Base-by-base conservation (phyloP, 2,329 filamentous ascomycete species). In the Sclerotinia subarctica region DNA sequence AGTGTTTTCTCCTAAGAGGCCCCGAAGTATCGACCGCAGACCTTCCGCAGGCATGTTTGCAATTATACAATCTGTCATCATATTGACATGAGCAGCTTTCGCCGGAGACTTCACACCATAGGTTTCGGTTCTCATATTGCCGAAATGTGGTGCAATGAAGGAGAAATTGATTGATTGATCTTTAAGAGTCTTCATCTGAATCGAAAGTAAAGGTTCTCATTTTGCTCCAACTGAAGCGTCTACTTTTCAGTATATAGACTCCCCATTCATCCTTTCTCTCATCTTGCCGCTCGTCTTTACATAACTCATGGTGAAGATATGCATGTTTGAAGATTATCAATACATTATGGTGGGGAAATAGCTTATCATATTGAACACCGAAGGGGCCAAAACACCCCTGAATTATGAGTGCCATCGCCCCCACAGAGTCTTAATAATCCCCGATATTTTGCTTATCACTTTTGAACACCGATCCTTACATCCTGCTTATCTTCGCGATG, bases 31-130 rank as follows among this genome's bases (percentile, higher is more conserved):
- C 8, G 76, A 75, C 3, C 80, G 78, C 21, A 82, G 70, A 6
- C 77, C 80, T n/a, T 80, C 79, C 0, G 74, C 71, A 0, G 79
- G 76, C 32, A 82, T 69, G 57, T 80, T 82, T n/a, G 78, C 79
- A 64, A 82, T 80, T 67, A 82, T 78, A 5, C 78, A 81, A 67
- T 82, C 81, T 2, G 78, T 80, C 81, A 82, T 82, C 78, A 82
- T 80, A 64, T 82, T 82, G 70, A 82, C 79, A 71, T 82, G 81
- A 35, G 80, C 78, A 21, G 71, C 71, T 52, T 74, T 75, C n/a
- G 71, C 71, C 13, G 65, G 56, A 32, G 17, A 59, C 10, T 59
- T 42, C 17, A 21, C n/a, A 66, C 19, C 47, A 17, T 67, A 21
- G 19, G 19, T 42, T 13, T 67, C 47, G 13, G 17, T 19, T 17